Base-by-base conservation (phyloP, 345 rosid species). In the Eucalyptus sp. region DNA sequence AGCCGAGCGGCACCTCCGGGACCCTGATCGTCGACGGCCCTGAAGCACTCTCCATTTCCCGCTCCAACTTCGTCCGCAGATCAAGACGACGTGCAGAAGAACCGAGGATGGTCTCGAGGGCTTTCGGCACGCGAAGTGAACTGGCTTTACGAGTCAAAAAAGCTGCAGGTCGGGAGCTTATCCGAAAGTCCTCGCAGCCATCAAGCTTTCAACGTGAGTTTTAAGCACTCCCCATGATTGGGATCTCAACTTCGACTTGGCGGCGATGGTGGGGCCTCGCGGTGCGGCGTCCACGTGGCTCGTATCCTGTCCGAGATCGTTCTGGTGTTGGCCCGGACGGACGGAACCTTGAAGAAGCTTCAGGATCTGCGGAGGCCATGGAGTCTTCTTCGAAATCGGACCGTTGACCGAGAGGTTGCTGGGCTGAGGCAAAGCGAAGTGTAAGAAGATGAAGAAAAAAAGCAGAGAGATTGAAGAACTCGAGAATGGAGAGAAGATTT, bases 1-100 rank as follows among this genome's bases (percentile, higher is more conserved):
- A 88, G 85, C 50, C 17, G 12, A 92, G 89, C 80, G 18, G 29
- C n/a, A 86, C 90, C 20, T 88, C 90, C n/a, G 93, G 94, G n/a
- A 89, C 88, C 54, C 86, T 79, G 86, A 87, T 29, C 25, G 92
- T 13, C 25, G 92, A 41, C 48, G 48, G 29, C 15, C 29, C 48
- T 41, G 84, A 76, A 76, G 48, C 84, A 43, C 84, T 20, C 27
- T 22, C 84, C 84, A 76, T 76, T 41, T 25, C 84, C 84, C 2
- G 48, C 48, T 76, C 48, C 25, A 71, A 37, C 83, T 5, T 37
- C 25, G 29, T 10, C 84, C 44, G 84, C 27, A 41, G 13, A 48
- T 5, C 48, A 41, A 76, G 84, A 22, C 48, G 7, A 20, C 12
- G 48, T 1, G 83, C 83, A 3, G 8, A 10, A 22, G 48, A 5